phyloP scores from a whole-genome alignment of 148 eudicot species.

The Camellia sinensis region DNA sequence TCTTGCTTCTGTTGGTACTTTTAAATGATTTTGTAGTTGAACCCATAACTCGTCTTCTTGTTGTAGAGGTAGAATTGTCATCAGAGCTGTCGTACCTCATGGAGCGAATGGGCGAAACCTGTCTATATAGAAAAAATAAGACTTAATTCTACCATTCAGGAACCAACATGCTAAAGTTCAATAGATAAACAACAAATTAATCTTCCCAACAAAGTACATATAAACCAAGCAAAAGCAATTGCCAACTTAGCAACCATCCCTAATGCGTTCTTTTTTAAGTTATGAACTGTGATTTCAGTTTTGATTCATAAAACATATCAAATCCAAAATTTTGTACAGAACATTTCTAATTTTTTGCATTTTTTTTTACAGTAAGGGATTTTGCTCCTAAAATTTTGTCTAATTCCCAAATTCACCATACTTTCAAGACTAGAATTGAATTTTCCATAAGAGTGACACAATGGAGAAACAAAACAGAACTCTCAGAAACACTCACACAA shows the following conservation, averaged over 20 bases:
- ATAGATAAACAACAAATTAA: neutral
- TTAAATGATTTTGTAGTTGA: slow-evolving; percentile 15
- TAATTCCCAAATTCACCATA: neutral
- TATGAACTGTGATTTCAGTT: neutral
- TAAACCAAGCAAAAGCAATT: neutral
- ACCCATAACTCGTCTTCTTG: slow-evolving; percentile 26
- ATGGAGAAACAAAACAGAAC: neutral
- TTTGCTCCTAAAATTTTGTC: neutral
- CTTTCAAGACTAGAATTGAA: neutral
- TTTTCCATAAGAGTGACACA: neutral
- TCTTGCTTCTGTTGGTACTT: slow-evolving; percentile 23
- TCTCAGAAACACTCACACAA: slow-evolving; percentile 25
- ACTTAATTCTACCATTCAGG: neutral
- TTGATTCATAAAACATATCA: neutral
- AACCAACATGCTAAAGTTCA: neutral
- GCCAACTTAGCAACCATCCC: neutral
- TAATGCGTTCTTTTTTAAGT: neutral
- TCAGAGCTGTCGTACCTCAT: slow-evolving; percentile 41
- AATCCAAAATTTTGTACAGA: neutral
- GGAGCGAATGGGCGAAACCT: slow-evolving; percentile 45
- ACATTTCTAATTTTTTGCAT: neutral
- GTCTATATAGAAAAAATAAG: slow-evolving; percentile 20
- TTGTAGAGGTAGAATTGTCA: slow-evolving; percentile 26
- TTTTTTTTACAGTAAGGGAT: neutral
- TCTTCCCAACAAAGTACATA: neutral